Conservation (phyloP, 1,139 yeast species). For the Wickerhamiella pararugosa region DNA sequence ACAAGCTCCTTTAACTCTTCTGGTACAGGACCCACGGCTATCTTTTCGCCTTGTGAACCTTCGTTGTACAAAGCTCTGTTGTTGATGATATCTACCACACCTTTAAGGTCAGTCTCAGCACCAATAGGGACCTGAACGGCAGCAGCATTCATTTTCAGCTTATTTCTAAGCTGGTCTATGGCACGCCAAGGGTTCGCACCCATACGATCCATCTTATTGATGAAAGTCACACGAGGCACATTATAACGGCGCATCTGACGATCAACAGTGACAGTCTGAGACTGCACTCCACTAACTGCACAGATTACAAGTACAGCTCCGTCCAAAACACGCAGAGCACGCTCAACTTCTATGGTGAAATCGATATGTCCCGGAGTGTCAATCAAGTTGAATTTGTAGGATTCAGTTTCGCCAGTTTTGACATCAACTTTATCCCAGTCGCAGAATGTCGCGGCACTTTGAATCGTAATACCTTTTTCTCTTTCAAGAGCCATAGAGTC, state of each 20-base stretch:
- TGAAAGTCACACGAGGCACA: conserved; percentile 90
- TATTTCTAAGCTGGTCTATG: conserved; percentile 74
- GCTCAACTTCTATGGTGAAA: conserved; percentile 94
- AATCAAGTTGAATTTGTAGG: conserved; percentile 81
- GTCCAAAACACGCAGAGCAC: conserved; percentile 90
- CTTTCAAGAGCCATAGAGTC: conserved; percentile 96
- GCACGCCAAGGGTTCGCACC: conserved; percentile 96
- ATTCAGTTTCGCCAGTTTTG: conserved; percentile 23
- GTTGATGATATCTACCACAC: conserved; percentile 83
- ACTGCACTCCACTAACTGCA: conserved; percentile 96
- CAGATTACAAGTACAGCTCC: conserved; percentile 98
- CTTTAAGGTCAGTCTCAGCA: conserved; percentile 66
- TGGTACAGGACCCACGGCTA: conserved; percentile 54
- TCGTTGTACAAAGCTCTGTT: conserved; percentile 78
- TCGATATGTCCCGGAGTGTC: conserved; percentile 99
- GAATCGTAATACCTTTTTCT: conserved; percentile 95
- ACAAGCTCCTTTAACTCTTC: conserved; percentile 58
- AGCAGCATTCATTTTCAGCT: conserved; percentile 88
- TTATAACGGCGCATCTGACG: conserved; percentile 98
- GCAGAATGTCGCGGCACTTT: conserved; percentile 97
- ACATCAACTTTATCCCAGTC: conserved; percentile 57
- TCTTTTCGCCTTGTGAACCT: conserved; percentile 79
- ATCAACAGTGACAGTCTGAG: conserved; percentile 96
- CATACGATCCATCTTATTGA: conserved; percentile 98
- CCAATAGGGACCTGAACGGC: conserved; percentile 98